phyloP scores from a whole-genome alignment of 208 protist species.

The Willaertia magna region DNA sequence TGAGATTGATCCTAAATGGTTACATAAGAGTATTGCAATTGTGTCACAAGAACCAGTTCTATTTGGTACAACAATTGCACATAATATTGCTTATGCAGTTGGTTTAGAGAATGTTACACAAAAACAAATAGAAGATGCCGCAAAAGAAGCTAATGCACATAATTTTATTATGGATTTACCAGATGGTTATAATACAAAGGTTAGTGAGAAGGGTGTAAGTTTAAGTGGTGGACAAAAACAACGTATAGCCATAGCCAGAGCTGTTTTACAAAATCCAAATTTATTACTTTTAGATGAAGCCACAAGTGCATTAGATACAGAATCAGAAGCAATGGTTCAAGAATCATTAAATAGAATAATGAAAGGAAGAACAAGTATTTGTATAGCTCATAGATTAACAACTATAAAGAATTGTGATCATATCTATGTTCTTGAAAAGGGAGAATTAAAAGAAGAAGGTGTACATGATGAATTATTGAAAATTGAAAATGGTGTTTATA shows the following conservation, averaged over 20 bases:
- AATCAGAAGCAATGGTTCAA: constrained; percentile 46
- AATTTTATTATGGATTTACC: constrained; percentile 67
- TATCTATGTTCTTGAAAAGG: background rate
- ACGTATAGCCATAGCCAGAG: constrained; percentile 70
- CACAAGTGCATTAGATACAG: constrained; percentile 47
- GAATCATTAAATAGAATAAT: background rate
- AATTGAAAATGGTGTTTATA: background rate
- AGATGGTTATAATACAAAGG: constrained; percentile 68
- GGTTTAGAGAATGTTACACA: background rate
- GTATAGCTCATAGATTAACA: background rate
- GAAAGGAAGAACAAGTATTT: background rate
- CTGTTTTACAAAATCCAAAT: constrained; percentile 16
- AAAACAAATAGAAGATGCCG: background rate
- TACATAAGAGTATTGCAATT: background rate
- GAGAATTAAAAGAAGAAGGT: background rate
- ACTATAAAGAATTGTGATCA: background rate
- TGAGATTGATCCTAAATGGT: background rate
- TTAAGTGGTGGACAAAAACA: constrained; percentile 82
- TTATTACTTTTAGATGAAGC: constrained; percentile 56
- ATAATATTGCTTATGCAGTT: background rate
- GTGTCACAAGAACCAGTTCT: background rate
- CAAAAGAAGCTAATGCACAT: constrained; percentile 61
- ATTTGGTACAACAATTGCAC: background rate
- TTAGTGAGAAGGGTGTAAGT: constrained; percentile 60
- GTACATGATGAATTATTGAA: background rate